A percentile compares a stretch with the other conserved stretches of the same genome.
phyloP scores from a whole-genome alignment of 2,329 filamentous ascomycete genomes.

The Fusarium pseudograminearum region DNA sequence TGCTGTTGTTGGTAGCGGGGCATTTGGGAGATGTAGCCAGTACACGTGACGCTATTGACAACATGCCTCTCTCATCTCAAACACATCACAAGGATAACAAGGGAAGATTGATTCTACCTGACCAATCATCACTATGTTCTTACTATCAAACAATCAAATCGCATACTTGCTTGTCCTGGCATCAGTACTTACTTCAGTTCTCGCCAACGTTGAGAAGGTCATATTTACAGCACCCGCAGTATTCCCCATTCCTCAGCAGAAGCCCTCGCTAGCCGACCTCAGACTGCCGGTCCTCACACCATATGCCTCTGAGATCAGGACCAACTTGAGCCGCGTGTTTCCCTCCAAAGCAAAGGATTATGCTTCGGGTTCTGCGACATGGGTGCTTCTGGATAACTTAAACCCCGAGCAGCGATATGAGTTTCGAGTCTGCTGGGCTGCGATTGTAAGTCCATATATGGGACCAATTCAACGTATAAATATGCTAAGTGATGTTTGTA shows the following conservation, averaged over 20 bases:
- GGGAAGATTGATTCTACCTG: neutral
- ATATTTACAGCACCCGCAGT: conserved; percentile 82
- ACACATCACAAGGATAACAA: neutral
- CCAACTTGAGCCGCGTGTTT: conserved; percentile 75
- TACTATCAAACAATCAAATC: neutral
- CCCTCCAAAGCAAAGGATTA: conserved; percentile 60
- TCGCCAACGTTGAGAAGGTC: conserved; percentile 88
- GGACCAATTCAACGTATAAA: neutral
- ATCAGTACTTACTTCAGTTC: conserved; percentile 17
- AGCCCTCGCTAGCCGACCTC: conserved; percentile 63
- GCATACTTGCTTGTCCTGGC: conserved; percentile 31
- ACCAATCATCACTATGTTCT: conserved; percentile 25
- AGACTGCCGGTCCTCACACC: conserved; percentile 75
- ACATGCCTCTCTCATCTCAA: conserved; percentile 5
- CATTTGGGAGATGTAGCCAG: neutral
- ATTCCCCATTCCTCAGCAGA: conserved; percentile 62
- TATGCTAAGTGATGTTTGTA: conserved; percentile 54
- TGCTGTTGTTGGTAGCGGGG: conserved; percentile 14
- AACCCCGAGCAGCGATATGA: conserved; percentile 84
- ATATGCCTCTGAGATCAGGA: conserved; percentile 66
- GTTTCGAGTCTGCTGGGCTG: conserved; percentile 91
- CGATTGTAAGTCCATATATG: conserved; percentile 73
- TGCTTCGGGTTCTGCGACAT: conserved; percentile 73
- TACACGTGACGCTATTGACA: conserved; percentile 21
- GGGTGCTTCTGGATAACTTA: conserved; percentile 81